Conservation (phyloP, 805 yeast genomes). For the Kluyveromyces aestuarii region DNA sequence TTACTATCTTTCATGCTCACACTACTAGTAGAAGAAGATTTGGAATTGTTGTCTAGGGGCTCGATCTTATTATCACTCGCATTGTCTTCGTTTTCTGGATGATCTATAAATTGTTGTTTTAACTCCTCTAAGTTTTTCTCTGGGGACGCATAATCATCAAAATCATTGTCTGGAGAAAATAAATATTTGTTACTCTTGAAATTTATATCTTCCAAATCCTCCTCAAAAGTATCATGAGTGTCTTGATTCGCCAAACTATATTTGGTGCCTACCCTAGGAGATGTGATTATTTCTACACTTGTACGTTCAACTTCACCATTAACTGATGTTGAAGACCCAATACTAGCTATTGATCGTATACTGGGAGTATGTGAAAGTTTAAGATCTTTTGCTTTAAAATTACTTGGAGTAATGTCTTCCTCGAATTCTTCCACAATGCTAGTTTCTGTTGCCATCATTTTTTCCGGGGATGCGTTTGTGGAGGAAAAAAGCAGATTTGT, state of each 20-base stretch:
- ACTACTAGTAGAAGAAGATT: slow-evolving; percentile 3
- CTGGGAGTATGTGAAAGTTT: slow-evolving; percentile 22
- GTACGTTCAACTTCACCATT: not conserved
- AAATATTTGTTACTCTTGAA: slow-evolving; percentile 16
- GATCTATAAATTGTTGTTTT: slow-evolving; percentile 22
- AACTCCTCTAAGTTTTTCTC: slow-evolving; percentile 24
- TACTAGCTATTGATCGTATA: slow-evolving; percentile 22
- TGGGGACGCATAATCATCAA: slow-evolving; percentile 24
- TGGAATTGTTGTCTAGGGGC: slow-evolving; percentile 4
- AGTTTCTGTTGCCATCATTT: not conserved
- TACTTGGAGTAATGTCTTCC: not conserved
- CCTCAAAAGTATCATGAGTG: not conserved
- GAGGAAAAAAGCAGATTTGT: slow-evolving; percentile 19
- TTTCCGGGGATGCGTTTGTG: slow-evolving; percentile 15
- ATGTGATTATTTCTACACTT: not conserved
- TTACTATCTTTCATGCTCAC: not conserved
- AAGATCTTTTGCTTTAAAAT: not conserved
- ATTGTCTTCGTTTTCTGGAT: slow-evolving; percentile 7
- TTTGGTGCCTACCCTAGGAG: not conserved
- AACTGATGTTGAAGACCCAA: slow-evolving; percentile 10
- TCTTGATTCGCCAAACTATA: not conserved
- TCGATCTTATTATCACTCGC: slow-evolving; percentile 8
- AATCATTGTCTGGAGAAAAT: slow-evolving; percentile 22
- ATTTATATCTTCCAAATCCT: not conserved
- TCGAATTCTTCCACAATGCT: not conserved